Evolutionary conservation across 2,329 filamentous ascomycete genomes (phyloP), one percentile per base, ranked within the genome.

Genomic region (Chaetomiaceae sp.): DNA sequence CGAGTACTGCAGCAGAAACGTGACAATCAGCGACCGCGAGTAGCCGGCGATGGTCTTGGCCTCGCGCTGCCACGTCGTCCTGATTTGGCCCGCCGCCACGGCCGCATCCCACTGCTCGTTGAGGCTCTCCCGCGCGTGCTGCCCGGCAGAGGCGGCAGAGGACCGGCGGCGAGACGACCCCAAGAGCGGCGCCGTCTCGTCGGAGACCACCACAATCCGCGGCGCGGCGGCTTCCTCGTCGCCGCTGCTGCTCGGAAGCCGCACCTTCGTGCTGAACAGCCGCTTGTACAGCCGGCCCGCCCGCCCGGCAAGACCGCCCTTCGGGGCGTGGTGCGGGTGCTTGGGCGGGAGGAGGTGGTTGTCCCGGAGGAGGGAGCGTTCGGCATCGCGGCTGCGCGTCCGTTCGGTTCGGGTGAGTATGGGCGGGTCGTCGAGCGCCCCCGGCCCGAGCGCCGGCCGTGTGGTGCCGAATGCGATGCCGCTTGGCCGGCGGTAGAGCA

Each of bases 51-150:
- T 78, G 1, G 90, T 90, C 72, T 91, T 90, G 37, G 87, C 78
- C 74, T 97, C 92, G 57, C 91, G 83, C 69, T 87, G 85, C 90
- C 91, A 97, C 5, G 90, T 95, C 4, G 91, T 96, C 48, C 86
- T 85, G 59, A 97, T 91, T 65, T 84, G 80, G 10, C 90, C 90
- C 0, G 86, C 81, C 1, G 82, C 79, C 10, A 96, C 87, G 0
- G 91, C 92, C 57, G 90, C 87, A 57, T 92, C 86, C 90, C 90
- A 95, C 65, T 89, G 86, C 62, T 83, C 78, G 61, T 86, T 81
- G 46, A 91, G 75, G 47, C 79, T 75, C 41, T 82, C 80, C 5
- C 71, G 30, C 11, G 13, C 29, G 5, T 72, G 74, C 73, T 59
- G 16, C 71, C 71, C 51, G 14, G 30, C 29, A 5, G 41, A 46